Conservation (phyloP, 192 early-diverging fungal genomes). For the Backusella luteola region DNA sequence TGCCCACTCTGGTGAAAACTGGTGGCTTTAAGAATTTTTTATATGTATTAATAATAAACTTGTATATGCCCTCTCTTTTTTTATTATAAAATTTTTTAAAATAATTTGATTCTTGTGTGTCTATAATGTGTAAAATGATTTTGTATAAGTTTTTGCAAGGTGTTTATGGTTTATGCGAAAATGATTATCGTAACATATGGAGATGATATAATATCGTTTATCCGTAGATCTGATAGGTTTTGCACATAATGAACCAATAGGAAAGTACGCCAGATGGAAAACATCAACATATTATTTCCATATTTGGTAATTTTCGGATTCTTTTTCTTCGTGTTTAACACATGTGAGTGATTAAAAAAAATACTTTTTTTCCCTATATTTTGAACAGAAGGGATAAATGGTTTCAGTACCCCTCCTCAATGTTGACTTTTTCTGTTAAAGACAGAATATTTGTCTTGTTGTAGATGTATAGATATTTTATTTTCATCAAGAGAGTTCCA, state of each 20-base stretch:
- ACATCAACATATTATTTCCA: neutral
- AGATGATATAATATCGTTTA: neutral
- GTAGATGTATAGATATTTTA: too few species aligned
- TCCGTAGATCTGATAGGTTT: constrained; percentile 5
- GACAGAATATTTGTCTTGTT: neutral
- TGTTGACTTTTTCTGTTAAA: neutral
- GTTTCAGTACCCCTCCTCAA: neutral
- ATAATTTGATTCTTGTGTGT: neutral
- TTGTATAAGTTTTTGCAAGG: neutral
- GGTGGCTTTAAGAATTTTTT: neutral
- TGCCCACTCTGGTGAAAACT: constrained; percentile 3
- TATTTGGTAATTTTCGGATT: neutral
- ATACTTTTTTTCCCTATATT: neutral
- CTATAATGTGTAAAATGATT: neutral
- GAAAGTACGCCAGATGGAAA: neutral
- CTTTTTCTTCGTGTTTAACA: neutral
- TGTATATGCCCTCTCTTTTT: neutral
- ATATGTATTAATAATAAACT: constrained; percentile 4
- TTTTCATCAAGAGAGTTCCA: neutral
- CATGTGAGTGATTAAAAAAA: neutral
- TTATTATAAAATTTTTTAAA: neutral
- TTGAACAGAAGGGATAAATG: neutral
- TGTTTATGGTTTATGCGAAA: neutral
- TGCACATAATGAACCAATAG: neutral
- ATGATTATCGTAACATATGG: too few species aligned